Base-by-base conservation (phyloP, 139 green algal genomes). In the Spirogloea muscicola region DNA sequence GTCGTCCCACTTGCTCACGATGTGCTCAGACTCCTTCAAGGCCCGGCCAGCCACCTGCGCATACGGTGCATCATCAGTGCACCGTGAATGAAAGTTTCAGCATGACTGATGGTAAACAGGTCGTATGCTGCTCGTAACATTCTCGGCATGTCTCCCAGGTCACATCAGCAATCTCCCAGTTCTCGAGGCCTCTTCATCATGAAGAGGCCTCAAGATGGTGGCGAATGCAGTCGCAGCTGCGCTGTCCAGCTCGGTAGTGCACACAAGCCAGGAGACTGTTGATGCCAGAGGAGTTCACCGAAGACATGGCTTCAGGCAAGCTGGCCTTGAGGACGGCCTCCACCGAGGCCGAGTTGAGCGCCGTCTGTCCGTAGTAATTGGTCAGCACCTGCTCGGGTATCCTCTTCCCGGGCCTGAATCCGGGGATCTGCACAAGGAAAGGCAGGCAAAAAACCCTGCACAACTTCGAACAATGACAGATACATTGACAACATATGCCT, bases 21-120 rank as follows among this genome's bases (percentile, higher is more conserved):
- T 76, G 67, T 76, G 67, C 1, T 76, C 67, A 29, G 67, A 76
- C 33, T 76, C 67, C 49, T 76, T 76, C 29, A 76, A 34, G 27
- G 67, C 52, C n/a, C 67, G 16, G 0, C 49, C 49, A 3, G 67
- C 67, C 37, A 76, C 65, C 57, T 65, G 57, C n/a, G n/a, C n/a
- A n/a, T n/a, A n/a, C n/a, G n/a, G n/a, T n/a, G n/a, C n/a, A n/a
- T n/a, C 41, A 18, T 0, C 33, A 36, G 33, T 41, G 13, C 39
- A 18, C 18, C 25, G 41, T 18, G n/a, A 31, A 42, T 34, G 25
- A 13, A 65, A n/a, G 27, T 65, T n/a, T 18, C 39, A 63, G n/a
- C 38, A 29, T 31, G n/a, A 2, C 27, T 37, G 21, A 0, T 27
- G 55, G 18, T 3, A 37, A 21, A 29, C n/a, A 18, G 27, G 55